A percentile compares a stretch with the other conserved stretches of the same genome.
These are phyloP conservation scores for Meyerozyma carpophila DNA, from an alignment of 1,139 yeast species.

Conservation along the genomic window DNA sequence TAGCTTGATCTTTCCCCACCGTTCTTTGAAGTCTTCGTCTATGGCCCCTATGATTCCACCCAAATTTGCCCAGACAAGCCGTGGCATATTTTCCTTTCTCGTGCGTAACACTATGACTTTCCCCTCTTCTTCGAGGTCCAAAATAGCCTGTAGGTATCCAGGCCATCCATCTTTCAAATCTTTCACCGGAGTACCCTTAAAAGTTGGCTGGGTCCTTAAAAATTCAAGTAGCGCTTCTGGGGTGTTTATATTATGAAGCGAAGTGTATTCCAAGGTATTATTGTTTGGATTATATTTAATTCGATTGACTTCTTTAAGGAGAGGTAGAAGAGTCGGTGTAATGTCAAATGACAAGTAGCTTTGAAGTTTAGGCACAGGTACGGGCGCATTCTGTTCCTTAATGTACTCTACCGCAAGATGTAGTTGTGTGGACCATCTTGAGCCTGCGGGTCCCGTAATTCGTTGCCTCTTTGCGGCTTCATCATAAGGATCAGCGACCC, in stretches of 20 bases:
- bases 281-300: constrained; percentile 56
- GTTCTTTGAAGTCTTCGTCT: constrained; percentile 75
- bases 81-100: constrained; percentile 86
- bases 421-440: constrained; percentile 75
- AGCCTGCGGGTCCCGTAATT: constrained; percentile 27
- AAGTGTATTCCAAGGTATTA: constrained; percentile 76
- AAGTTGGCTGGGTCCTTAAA: constrained; percentile 76
- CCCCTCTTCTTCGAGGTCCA: constrained; percentile 68
- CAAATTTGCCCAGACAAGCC: constrained; percentile 85
- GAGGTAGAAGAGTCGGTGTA: constrained; percentile 52
- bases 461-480: constrained; percentile 37
- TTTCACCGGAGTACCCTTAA: constrained; percentile 82
- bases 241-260: constrained; percentile 80
- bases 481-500: constrained; percentile 22
- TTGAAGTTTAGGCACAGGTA: constrained; percentile 56
- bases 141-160: constrained; percentile 77
- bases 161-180: constrained; percentile 96
- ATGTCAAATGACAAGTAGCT: constrained; percentile 49
- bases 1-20: constrained; percentile 76
- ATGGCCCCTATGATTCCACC: constrained; percentile 70
- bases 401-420: constrained; percentile 87
- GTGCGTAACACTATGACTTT: constrained; percentile 80
- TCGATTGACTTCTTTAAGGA: constrained; percentile 71
- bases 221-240: constrained; percentile 73
- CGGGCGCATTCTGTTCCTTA: constrained; percentile 62